Conservation (phyloP, 441 rosid species). For the Gossypium lobatum region DNA sequence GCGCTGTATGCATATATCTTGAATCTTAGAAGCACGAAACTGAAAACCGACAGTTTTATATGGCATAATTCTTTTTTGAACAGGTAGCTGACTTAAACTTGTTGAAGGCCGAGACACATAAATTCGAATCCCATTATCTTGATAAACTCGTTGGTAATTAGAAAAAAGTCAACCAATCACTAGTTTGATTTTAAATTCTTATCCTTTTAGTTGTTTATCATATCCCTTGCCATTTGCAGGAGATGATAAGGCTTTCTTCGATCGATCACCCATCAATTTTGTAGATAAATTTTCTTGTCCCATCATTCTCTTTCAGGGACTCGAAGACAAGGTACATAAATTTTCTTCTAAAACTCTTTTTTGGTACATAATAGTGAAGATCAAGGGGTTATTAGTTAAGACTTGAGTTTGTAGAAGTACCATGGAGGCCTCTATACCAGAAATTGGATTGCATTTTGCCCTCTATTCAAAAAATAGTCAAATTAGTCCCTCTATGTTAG, state of each 20-base stretch:
- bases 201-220: constrained; percentile 9
- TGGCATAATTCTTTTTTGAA: constrained; percentile 17
- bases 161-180: background rate
- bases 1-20: background rate
- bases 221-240: constrained; percentile 38
- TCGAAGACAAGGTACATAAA: constrained; percentile 77
- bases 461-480: too few species aligned
- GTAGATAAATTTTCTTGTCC: constrained; percentile 85
- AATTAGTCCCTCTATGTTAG: too few species aligned
- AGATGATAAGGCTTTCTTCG: constrained; percentile 50
- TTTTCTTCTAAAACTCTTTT: background rate
- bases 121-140: constrained; percentile 74
- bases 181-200: background rate
- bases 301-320: constrained; percentile 83
- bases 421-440: too few species aligned
- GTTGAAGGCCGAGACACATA: constrained; percentile 75
- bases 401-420: background rate
- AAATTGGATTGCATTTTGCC: too few species aligned
- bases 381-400: background rate
- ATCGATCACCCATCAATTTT: constrained; percentile 78
- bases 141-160: constrained; percentile 88
- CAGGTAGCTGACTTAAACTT: constrained; percentile 64
- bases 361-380: background rate
- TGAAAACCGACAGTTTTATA: constrained; percentile 12
- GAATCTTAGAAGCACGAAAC: background rate